Base-by-base conservation (phyloP, 768 basidiomycete genomes). In the Amylocystis lapponica region DNA sequence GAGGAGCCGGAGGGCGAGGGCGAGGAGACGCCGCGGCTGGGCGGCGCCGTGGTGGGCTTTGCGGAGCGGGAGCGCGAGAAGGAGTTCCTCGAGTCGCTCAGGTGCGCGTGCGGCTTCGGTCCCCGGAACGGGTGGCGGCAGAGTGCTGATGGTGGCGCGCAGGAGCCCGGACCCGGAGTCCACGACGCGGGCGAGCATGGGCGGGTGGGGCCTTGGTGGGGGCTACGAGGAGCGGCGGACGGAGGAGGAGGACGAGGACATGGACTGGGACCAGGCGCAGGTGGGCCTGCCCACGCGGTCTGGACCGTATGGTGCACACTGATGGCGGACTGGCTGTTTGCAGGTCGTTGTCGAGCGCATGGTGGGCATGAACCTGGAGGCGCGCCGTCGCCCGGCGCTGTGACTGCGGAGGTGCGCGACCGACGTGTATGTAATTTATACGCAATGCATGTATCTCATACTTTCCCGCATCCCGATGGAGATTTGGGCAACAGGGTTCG, bases 191-290 rank as follows among this genome's bases (percentile, higher is more conserved):
- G 72, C 70, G 13, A 79, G 76, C 48, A 67, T 74, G n/a, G 81
- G 83, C 11, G 82, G 85, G 12, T 88, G 85, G 85, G 86, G 83
- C 3, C 65, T 86, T 2, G 86, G 82, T 6, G 74, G 67, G 5
- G 76, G 78, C 21, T 69, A 49, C 41, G 57, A 76, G 46, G 75
- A 76, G 41, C 78, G 76, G 38, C 57, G 52, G 17, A 61, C 51
- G 13, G 75, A 67, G 53, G 63, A 66, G 17, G 65, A 62, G 17
- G 82, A 83, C 27, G 80, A 83, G 6, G 81, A 66, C 9, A 58
- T 78, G 53, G 79, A 83, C 46, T 83, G 79, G 80, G 83, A 83
- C 52, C 75, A 84, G 56, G 78, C 76, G 30, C 82, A 86, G 71
- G 81, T 78, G 46, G 44, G 56, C 38, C 20, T 17, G 6, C n/a